Conservation (phyloP, 805 yeast genomes). For the Saccharomycopsis sp. region DNA sequence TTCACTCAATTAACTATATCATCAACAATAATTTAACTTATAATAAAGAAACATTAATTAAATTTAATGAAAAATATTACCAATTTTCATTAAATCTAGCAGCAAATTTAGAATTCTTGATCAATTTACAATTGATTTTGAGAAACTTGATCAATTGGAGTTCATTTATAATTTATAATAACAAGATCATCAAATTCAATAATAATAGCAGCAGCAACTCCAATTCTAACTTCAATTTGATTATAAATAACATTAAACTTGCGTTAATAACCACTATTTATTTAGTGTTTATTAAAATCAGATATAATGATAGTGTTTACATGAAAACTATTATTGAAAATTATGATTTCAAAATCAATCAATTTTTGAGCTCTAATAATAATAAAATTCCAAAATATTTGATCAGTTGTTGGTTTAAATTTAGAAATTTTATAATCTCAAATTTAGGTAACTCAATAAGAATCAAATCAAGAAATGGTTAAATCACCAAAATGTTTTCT, state of each 20-base stretch:
- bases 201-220: no score
- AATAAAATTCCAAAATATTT: constrained; percentile 29
- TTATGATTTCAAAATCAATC: constrained; percentile 34
- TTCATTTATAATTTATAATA: no score
- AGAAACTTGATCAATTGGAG: no score
- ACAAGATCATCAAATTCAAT: no score
- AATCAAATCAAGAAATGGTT: background rate
- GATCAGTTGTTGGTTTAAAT: constrained; percentile 11
- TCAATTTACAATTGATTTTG: constrained; percentile 29
- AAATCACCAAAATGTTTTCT: background rate
- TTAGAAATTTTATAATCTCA: constrained; percentile 2
- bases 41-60: constrained; percentile 20
- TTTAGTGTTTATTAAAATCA: constrained; percentile 45
- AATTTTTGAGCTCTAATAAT: constrained; percentile 23
- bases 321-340: constrained; percentile 40
- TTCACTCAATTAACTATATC: constrained; percentile 53
- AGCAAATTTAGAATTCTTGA: constrained; percentile 36
- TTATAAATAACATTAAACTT: constrained; percentile 25
- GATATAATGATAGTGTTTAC: constrained; percentile 46
- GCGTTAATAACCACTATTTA: constrained; percentile 35
- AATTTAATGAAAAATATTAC: constrained; percentile 26
- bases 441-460: constrained; percentile 4
- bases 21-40: constrained; percentile 28
- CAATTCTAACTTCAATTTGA: constrained; percentile 24
- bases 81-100: constrained; percentile 35